Percentiles rank a stretch among this genome's conserved stretches.
Conservation (phyloP, 2,329 filamentous ascomycete species). For the Bipolaris cookei region DNA sequence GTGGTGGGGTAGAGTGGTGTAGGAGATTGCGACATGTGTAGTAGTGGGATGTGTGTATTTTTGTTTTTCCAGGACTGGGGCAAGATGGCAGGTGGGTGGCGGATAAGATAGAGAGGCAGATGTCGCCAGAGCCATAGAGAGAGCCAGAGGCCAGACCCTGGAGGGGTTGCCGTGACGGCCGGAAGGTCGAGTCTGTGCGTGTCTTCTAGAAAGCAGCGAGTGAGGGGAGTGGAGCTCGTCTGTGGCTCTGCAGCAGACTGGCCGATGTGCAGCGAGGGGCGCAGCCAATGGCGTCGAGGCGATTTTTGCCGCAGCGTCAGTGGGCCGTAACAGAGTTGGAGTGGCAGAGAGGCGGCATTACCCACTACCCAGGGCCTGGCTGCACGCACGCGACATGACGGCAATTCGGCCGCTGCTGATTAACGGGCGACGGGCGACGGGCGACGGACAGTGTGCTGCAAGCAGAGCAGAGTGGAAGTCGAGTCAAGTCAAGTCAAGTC, state of each 20-base stretch:
- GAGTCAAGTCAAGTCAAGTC: too few species aligned
- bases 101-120: neutral
- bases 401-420: too few species aligned
- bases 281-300: constrained; percentile 14
- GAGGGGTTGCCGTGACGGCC: constrained; percentile 28
- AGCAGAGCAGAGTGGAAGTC: too few species aligned
- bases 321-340: too few species aligned
- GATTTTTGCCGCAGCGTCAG: constrained; percentile 4
- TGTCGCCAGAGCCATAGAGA: neutral
- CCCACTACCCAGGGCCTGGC: too few species aligned
- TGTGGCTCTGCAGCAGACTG: constrained; percentile 7
- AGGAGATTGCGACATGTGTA: too few species aligned
- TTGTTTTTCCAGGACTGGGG: neutral
- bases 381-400: too few species aligned
- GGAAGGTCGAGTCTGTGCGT: constrained; percentile 22
- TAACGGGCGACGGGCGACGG: too few species aligned
- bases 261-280: constrained; percentile 13
- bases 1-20: neutral
- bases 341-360: too few species aligned
- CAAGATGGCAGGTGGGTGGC: neutral
- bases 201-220: constrained; percentile 29
- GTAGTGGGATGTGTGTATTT: neutral
- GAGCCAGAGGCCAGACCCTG: constrained; percentile 26
- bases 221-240: constrained; percentile 14
- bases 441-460: too few species aligned